Evolutionary conservation across 2,329 filamentous ascomycete species (phyloP), one percentile per base, ranked within the genome.

Genomic region (Botrytis hyacinthi): DNA sequence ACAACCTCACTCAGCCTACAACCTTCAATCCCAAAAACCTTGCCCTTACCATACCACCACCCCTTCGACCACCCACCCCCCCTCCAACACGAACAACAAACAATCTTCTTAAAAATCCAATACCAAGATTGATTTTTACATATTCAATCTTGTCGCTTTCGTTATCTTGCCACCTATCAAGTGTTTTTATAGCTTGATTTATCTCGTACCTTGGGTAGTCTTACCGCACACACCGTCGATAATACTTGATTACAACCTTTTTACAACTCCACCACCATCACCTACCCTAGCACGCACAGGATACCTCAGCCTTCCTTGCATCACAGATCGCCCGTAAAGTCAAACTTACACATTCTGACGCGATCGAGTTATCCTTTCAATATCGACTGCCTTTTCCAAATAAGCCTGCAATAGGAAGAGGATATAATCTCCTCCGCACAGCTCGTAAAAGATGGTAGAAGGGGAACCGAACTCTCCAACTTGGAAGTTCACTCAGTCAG

Each of bases 401-500:
- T n/a, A 62, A 62, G n/a, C 35, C 70, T 65, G 71, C 74, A 75
- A 22, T 32, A 69, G 78, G 76, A 77, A 76, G 80, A 79, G 78
- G 75, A 76, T 70, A 54, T 72, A 48, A 76, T 78, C 77, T 80
- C 78, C 77, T 79, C 79, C 75, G 73, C 75, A 78, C 75, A 76
- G 80, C 74, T 76, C 74, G 79, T 79, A 82, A 85, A 95, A 92
- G 87, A 98, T 98, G 95, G 95, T 96, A 87, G 95, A 98, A 90
- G 92, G 92, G 87, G 94, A 97, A 87, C 89, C 92, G 86, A 94
- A 90, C 88, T 92, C 93, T 86, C 95, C 95, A 83, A 98, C 95
- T 86, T 98, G 95, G 95, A 98, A 98, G 89, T 98, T 98, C 87
- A 98, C 95, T 84, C 95, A 98, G 95, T 82, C 48, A 80, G 81